A percentile compares a stretch with the other conserved stretches of the same genome.
These are phyloP conservation scores for Fusarium buxicola DNA, from an alignment of 2,329 filamentous ascomycete genomes.

Conservation along the genomic window DNA sequence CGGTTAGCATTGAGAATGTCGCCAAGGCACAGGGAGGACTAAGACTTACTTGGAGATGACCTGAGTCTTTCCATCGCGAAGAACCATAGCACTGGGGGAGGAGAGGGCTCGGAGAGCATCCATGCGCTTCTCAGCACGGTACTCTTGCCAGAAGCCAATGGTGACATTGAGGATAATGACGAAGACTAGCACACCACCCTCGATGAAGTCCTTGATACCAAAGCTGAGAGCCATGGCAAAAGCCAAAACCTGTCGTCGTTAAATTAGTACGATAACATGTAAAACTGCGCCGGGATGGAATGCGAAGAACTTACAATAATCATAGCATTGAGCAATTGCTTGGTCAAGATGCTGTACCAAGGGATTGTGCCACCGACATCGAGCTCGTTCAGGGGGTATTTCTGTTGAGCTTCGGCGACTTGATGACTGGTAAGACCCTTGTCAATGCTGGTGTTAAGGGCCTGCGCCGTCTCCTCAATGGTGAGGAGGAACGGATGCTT, in stretches of 20 bases:
- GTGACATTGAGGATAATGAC: slow-evolving; percentile 77
- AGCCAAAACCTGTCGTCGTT: slow-evolving; percentile 71
- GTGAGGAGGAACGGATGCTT: slow-evolving; percentile 71
- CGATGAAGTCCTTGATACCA: slow-evolving; percentile 74
- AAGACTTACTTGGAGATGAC: slow-evolving; percentile 67
- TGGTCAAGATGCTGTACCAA: slow-evolving; percentile 77
- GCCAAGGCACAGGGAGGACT: no score
- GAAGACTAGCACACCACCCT: slow-evolving; percentile 74
- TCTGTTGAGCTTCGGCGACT: slow-evolving; percentile 67
- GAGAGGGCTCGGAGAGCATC: slow-evolving; percentile 71
- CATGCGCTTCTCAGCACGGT: slow-evolving; percentile 74
- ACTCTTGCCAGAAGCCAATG: slow-evolving; percentile 75
- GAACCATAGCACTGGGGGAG: slow-evolving; percentile 71
- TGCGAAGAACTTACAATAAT: slow-evolving; percentile 66
- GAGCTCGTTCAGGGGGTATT: slow-evolving; percentile 76
- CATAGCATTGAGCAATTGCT: slow-evolving; percentile 83
- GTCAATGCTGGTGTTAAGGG: slow-evolving; percentile 72
- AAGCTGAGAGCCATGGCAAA: slow-evolving; percentile 81
- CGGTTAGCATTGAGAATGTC: slow-evolving; percentile 23
- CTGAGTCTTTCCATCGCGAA: slow-evolving; percentile 68
- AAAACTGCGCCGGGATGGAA: not conserved
- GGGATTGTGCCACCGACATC: slow-evolving; percentile 75
- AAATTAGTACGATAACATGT: slow-evolving; percentile 1
- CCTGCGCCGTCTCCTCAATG: slow-evolving; percentile 70
- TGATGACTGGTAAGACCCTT: slow-evolving; percentile 72